A percentile compares a stretch with the other conserved stretches of the same genome.
phyloP scores from a whole-genome alignment of 2,329 filamentous ascomycete genomes.

The Aspergillus arachidicola region DNA sequence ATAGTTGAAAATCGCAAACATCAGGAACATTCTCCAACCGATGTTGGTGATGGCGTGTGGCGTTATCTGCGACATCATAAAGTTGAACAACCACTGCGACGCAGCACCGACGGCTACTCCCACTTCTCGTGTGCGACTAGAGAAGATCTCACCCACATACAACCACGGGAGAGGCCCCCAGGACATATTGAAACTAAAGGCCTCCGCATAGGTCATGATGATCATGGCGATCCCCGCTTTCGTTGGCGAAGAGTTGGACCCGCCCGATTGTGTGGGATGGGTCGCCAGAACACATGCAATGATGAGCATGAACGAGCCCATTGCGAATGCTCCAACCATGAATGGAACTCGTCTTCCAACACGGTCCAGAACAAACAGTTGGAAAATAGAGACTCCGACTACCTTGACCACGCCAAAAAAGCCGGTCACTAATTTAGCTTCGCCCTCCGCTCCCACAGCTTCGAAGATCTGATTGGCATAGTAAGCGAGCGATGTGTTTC shows the following conservation, averaged over 20 bases:
- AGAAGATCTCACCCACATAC: constrained; percentile 42
- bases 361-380: constrained; percentile 53
- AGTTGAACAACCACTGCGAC: constrained; percentile 45
- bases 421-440: constrained; percentile 53
- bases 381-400: constrained; percentile 50
- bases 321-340: constrained; percentile 52
- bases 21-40: constrained; percentile 53
- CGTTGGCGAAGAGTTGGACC: constrained; percentile 36
- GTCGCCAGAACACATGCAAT: constrained; percentile 53
- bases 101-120: constrained; percentile 39
- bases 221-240: constrained; percentile 49
- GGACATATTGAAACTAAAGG: constrained; percentile 44
- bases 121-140: constrained; percentile 38
- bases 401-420: constrained; percentile 59
- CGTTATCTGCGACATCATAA: constrained; percentile 43
- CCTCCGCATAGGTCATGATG: constrained; percentile 56
- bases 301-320: constrained; percentile 58
- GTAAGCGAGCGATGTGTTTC: constrained; percentile 56
- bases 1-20: constrained; percentile 55
- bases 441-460: constrained; percentile 51
- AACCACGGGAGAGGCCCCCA: constrained; percentile 43
- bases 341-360: constrained; percentile 54
- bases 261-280: constrained; percentile 41
- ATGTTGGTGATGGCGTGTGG: constrained; percentile 50
- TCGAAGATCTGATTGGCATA: constrained; percentile 57